These are phyloP conservation scores for Trypanosoma cruzi DNA, from an alignment of 208 protist species.

Conservation along the genomic window DNA sequence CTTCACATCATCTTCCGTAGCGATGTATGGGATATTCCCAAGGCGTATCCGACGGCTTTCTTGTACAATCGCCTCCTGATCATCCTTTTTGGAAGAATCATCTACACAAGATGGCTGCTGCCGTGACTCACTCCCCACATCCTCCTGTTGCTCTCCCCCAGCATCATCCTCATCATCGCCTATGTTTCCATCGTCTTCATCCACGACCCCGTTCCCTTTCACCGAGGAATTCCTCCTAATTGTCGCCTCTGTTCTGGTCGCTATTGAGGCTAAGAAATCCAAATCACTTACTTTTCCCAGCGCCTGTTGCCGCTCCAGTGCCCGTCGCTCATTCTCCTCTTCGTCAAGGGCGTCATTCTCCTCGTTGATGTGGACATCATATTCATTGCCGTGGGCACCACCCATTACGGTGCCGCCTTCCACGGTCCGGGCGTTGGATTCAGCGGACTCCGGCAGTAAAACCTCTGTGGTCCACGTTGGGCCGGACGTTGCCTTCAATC, in stretches of 20 bases:
- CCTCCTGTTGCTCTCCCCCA: not conserved
- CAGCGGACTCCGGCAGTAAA: conserved; percentile 45
- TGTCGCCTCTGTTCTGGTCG: conserved; percentile 14
- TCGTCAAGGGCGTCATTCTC: conserved; percentile 20
- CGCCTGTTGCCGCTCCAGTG: conserved; percentile 59
- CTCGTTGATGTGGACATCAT: conserved; percentile 9
- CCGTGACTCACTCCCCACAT: conserved; percentile 10
- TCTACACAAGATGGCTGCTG: not conserved
- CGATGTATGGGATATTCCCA: conserved; percentile 95
- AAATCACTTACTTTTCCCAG: conserved; percentile 77
- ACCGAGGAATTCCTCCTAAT: not conserved
- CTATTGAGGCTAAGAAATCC: conserved; percentile 67
- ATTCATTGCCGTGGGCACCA: conserved; percentile 9
- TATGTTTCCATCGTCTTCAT: conserved; percentile 7
- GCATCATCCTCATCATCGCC: conserved; percentile 10
- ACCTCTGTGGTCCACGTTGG: conserved; percentile 79
- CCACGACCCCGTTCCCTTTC: not conserved
- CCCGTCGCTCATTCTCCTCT: conserved; percentile 25
- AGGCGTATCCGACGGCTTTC: conserved; percentile 94
- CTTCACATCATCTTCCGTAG: conserved; percentile 95
- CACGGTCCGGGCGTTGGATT: not conserved
- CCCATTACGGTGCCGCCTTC: conserved; percentile 6
- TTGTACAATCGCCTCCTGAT: conserved; percentile 49
- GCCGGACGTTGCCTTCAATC: conserved; percentile 53
- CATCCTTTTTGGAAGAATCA: not conserved